Evolutionary conservation across 768 basidiomycete species (phyloP), one percentile per base, ranked within the genome.

Genomic region (Mycena alexandri): DNA sequence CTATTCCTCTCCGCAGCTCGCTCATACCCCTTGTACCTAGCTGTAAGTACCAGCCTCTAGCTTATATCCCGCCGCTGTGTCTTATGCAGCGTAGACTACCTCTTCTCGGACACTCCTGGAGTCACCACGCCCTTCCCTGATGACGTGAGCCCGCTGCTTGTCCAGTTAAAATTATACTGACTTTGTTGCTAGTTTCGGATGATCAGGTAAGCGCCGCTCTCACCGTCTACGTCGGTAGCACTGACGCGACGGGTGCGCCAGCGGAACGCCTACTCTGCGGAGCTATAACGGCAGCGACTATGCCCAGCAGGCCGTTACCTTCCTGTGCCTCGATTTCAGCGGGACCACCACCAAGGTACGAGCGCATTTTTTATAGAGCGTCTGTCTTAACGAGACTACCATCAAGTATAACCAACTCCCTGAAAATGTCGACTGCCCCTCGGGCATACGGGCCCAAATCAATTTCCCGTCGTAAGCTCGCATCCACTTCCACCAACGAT

Each of bases 61-160:
- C 29, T 36, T 34, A 36, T 70, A 36, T 36, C 42, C 46, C 46
- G 13, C 38, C 19, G 16, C 38, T 22, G 44, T 10, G 13, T 43
- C 51, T 72, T 21, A 55, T 19, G 5, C 25, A 47, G 16, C 46
- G 36, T 65, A 86, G 85, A 87, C 73, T 86, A 87, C 70, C 74
- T 86, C 44, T 86, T 83, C 77, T 78, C 74, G 58, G 81, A 85
- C 69, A 82, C 76, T 48, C 73, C 84, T 42, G 84, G 83, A 66
- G 80, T 77, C 2, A 86, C 84, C 2, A 86, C 83, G 1, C 82
- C 84, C 7, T 88, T 88, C 73, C 86, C 86, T 33, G 86, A 86
- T 75, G 80, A 88, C 73, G 86, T 86, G 50, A 75, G 82, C 77
- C n/a, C 19, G 22, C 13, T 22, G 21, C 47, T 53, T 50, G 51